Conservation (phyloP, 768 basidiomycete genomes). For the Panellus pusillus region DNA sequence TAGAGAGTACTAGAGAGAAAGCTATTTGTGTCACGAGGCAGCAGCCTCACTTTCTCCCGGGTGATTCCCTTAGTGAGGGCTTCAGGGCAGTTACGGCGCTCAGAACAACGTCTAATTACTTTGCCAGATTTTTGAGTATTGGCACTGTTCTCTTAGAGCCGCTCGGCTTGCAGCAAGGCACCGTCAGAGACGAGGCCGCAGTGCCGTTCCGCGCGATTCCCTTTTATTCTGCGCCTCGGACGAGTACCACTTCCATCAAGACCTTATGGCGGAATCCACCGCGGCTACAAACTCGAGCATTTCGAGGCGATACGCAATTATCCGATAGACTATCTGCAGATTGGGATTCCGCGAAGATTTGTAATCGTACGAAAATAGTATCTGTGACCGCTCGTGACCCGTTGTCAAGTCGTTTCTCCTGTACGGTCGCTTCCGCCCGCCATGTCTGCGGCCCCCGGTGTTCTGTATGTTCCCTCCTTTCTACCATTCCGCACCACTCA, state of each 20-base stretch:
- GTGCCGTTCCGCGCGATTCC: background rate
- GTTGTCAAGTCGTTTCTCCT: constrained; percentile 8
- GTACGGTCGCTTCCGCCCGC: constrained; percentile 1
- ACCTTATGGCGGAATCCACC: background rate
- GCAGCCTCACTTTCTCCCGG: too few species aligned
- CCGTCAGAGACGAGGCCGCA: background rate
- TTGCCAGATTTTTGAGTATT: constrained; percentile 12
- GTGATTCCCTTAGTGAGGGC: too few species aligned
- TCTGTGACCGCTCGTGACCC: background rate
- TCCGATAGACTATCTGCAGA: constrained; percentile 11
- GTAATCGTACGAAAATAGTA: background rate
- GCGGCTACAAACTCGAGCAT: constrained; percentile 1
- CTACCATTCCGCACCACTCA: constrained; percentile 8
- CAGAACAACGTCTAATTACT: background rate
- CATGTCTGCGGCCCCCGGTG: constrained; percentile 50
- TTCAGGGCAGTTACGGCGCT: too few species aligned
- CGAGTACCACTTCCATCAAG: constrained; percentile 19
- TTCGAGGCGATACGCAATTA: too few species aligned
- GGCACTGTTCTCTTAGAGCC: too few species aligned
- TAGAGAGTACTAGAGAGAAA: background rate
- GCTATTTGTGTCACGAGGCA: background rate
- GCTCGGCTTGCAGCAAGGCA: too few species aligned
- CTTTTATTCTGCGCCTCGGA: constrained; percentile 12
- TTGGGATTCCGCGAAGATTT: constrained; percentile 2
- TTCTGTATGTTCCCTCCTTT: constrained; percentile 38